A percentile compares a stretch with the other conserved stretches of the same genome.
phyloP scores from a whole-genome alignment of 345 rosid species.

The Lepidium aucheri region DNA sequence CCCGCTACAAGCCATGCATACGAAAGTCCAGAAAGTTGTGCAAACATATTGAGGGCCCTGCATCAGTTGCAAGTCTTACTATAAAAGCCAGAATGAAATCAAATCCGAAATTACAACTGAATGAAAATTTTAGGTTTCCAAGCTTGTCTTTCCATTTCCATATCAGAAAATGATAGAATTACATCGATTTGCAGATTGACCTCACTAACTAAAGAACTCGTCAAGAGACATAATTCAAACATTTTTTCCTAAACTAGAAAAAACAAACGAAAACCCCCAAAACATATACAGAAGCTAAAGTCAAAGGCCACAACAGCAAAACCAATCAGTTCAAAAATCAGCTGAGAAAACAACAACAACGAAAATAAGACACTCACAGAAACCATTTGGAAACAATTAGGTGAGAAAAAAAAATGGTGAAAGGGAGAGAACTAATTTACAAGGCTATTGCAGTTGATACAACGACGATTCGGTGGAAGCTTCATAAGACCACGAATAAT shows the following conservation, averaged over 20 bases:
- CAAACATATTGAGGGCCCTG: slow-evolving; percentile 99
- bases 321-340: slow-evolving; percentile 4
- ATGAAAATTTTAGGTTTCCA: background rate
- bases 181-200: background rate
- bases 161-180: background rate
- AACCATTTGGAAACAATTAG: background rate
- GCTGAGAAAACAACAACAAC: background rate
- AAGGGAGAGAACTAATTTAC: slow-evolving; percentile 26
- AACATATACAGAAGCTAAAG: slow-evolving; percentile 2
- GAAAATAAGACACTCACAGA: background rate
- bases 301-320: slow-evolving; percentile 5
- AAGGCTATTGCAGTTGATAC: slow-evolving; percentile 95
- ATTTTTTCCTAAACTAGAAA: background rate
- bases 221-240: no score
- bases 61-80: slow-evolving; percentile 22
- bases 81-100: background rate
- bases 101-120: background rate
- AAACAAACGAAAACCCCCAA: background rate
- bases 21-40: slow-evolving; percentile 89
- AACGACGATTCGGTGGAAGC: slow-evolving; percentile 94
- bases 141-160: slow-evolving; percentile 8
- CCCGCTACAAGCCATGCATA: slow-evolving; percentile 89
- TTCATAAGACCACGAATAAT: slow-evolving; percentile 94
- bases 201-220: background rate
- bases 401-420: background rate